phyloP scores from a whole-genome alignment of 371 early-diverging fungal species.

The Zancudomyces culisetae region DNA sequence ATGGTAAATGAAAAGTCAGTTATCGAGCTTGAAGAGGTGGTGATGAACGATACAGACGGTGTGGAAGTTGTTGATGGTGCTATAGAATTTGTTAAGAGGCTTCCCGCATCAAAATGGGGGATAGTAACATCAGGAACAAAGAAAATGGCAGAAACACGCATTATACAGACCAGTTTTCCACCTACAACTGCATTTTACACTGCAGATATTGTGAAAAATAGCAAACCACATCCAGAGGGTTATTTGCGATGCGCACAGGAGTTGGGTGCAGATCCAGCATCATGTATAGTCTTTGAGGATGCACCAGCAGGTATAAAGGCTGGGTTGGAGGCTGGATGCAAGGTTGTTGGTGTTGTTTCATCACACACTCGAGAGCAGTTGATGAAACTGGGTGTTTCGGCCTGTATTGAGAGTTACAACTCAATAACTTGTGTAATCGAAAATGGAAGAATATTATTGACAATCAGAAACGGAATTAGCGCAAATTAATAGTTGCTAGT shows the following conservation, averaged over 20 bases:
- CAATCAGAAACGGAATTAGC: too few species aligned
- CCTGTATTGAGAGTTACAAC: conserved; percentile 12
- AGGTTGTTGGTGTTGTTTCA: conserved; percentile 36
- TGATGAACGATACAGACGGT: conserved; percentile 13
- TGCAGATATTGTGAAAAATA: conserved; percentile 23
- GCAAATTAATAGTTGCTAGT: too few species aligned
- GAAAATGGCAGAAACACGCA: conserved; percentile 19
- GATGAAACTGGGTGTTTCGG: conserved; percentile 30
- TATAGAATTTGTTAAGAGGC: conserved; percentile 7
- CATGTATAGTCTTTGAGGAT: conserved; percentile 53
- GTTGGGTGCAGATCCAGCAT: conserved; percentile 25
- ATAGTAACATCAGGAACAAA: conserved; percentile 28
- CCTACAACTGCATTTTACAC: conserved; percentile 23
- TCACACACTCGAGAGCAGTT: conserved; percentile 34
- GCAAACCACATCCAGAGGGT: conserved; percentile 48
- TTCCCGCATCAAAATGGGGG: conserved; percentile 20
- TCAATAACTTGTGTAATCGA: conserved; percentile 24
- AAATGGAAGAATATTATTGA: too few species aligned
- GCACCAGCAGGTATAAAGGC: conserved; percentile 40
- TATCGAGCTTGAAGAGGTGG: conserved; percentile 13
- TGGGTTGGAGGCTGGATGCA: conserved; percentile 33
- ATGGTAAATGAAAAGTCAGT: conserved; percentile 16
- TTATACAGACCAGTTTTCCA: conserved; percentile 17
- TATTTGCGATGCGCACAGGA: conserved; percentile 29
- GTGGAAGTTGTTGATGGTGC: conserved; percentile 24